Percentiles rank a stretch among this genome's conserved stretches.
Evolutionary conservation across 2,329 filamentous ascomycete species (phyloP).

Genomic region (Fusarium paranaense): DNA sequence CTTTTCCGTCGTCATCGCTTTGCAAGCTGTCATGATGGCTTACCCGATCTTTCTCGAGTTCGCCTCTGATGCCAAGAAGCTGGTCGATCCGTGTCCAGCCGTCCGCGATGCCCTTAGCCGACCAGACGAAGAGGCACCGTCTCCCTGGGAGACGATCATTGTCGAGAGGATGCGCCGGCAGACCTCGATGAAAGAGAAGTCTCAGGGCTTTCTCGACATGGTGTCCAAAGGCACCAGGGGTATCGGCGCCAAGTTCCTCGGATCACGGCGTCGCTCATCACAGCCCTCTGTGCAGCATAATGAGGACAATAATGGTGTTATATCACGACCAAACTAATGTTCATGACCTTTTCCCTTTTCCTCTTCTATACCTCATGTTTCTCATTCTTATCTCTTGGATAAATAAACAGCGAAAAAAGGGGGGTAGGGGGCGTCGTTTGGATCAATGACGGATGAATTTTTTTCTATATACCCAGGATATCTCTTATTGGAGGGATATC

Average conservation of each 20-base stretch:
- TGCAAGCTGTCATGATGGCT: constrained; percentile 59
- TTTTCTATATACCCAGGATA: constrained; percentile 40
- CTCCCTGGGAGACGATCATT: constrained; percentile 29
- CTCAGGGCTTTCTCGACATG: constrained; percentile 38
- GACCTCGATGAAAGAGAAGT: constrained; percentile 31
- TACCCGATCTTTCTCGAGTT: constrained; percentile 64
- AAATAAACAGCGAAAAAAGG: constrained; percentile 28
- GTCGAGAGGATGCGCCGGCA: constrained; percentile 24
- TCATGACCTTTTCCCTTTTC: constrained; percentile 21
- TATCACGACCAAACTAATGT: constrained; percentile 31
- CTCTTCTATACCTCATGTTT: constrained; percentile 21
- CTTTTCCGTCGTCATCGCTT: constrained; percentile 71
- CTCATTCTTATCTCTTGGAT: constrained; percentile 17
- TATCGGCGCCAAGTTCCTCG: constrained; percentile 42
- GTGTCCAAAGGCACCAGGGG: constrained; percentile 40
- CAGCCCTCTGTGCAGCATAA: constrained; percentile 47
- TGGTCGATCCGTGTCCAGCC: constrained; percentile 53
- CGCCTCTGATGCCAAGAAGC: constrained; percentile 58
- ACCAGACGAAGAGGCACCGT: constrained; percentile 39
- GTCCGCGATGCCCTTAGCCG: constrained; percentile 31
- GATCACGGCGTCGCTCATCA: constrained; percentile 46
- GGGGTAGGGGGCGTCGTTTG: constrained; percentile 35
- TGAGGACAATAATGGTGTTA: constrained; percentile 39
- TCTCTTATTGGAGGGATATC: constrained; percentile 28
- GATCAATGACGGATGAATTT: constrained; percentile 31